phyloP scores from a whole-genome alignment of 352 stramenopile species.

The Globisporangium sylvaticum region DNA sequence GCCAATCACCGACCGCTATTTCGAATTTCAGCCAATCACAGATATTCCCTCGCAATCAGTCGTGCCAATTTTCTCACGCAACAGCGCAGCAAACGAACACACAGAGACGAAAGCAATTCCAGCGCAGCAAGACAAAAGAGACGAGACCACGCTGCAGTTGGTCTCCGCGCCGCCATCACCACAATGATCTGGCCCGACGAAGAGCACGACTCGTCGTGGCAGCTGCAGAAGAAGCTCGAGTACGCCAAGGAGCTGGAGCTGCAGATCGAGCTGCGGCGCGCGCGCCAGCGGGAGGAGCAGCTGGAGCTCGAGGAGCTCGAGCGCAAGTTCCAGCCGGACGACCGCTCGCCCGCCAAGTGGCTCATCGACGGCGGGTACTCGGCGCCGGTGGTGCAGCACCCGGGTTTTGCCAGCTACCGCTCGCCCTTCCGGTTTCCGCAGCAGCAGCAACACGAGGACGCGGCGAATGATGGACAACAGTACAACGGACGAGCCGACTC shows the following conservation, averaged over 20 bases:
- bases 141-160: background rate
- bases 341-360: slow-evolving; percentile 66
- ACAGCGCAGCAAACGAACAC: background rate
- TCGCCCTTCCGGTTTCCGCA: slow-evolving; percentile 12
- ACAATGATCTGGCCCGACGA: slow-evolving; percentile 58
- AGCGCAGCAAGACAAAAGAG: background rate
- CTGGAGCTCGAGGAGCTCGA: slow-evolving; percentile 53
- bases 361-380: slow-evolving; percentile 56
- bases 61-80: background rate
- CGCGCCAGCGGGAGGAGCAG: slow-evolving; percentile 44
- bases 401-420: slow-evolving; percentile 11
- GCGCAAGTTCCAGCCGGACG: slow-evolving; percentile 41
- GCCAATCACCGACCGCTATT: too few relatives aligned
- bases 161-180: background rate
- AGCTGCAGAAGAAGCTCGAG: slow-evolving; percentile 53
- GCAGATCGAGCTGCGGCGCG: slow-evolving; percentile 62
- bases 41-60: slow-evolving; percentile 32
- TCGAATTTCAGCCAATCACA: slow-evolving; percentile 40
- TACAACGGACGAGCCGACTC: background rate
- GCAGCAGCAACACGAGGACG: slow-evolving; percentile 5
- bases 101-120: background rate
- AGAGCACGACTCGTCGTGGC: slow-evolving; percentile 25
- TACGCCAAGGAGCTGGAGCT: slow-evolving; percentile 67
- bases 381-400: slow-evolving; percentile 4
- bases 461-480: background rate